A percentile compares a stretch with the other conserved stretches of the same genome.
phyloP scores from a whole-genome alignment of 108 stramenopile species.

The Cyclostephanos tholiformis region DNA sequence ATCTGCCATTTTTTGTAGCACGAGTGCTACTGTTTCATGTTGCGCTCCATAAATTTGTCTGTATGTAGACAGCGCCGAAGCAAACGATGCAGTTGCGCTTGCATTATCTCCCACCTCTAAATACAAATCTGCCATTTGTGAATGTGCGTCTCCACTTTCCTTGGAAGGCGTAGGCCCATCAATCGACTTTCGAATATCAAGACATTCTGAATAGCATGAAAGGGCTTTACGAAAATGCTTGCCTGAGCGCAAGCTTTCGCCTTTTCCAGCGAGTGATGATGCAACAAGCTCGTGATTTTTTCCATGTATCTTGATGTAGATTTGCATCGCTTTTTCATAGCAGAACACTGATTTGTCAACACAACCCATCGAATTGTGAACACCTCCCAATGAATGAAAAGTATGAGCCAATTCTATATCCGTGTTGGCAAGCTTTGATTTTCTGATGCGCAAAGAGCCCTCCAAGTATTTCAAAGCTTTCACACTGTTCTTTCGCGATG shows the following conservation, averaged over 20 bases:
- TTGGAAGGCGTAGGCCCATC: constrained; percentile 27
- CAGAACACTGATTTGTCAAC: constrained; percentile 49
- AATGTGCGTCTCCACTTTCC: constrained; percentile 39
- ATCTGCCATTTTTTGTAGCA: constrained; percentile 43
- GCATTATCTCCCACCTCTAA: constrained; percentile 24
- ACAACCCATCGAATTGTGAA: constrained; percentile 36
- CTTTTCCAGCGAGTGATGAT: constrained; percentile 35
- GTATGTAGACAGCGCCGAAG: constrained; percentile 45
- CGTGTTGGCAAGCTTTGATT: constrained; percentile 15
- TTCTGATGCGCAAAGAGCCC: constrained; percentile 46
- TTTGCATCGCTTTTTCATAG: constrained; percentile 40
- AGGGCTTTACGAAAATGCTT: constrained; percentile 43
- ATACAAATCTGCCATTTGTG: constrained; percentile 31
- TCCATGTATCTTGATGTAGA: constrained; percentile 30
- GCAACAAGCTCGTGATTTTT: constrained; percentile 30
- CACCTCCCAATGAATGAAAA: constrained; percentile 45
- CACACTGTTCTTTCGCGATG: constrained; percentile 20
- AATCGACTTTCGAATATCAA: constrained; percentile 27
- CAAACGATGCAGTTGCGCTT: constrained; percentile 39
- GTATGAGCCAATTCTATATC: constrained; percentile 27
- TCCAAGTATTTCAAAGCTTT: constrained; percentile 54
- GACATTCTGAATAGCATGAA: constrained; percentile 37
- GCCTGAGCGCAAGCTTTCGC: constrained; percentile 22
- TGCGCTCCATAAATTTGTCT: constrained; percentile 49
- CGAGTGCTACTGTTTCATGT: constrained; percentile 33